Conservation (phyloP, 352 stramenopile species). For the Elongisporangium prolatum region DNA sequence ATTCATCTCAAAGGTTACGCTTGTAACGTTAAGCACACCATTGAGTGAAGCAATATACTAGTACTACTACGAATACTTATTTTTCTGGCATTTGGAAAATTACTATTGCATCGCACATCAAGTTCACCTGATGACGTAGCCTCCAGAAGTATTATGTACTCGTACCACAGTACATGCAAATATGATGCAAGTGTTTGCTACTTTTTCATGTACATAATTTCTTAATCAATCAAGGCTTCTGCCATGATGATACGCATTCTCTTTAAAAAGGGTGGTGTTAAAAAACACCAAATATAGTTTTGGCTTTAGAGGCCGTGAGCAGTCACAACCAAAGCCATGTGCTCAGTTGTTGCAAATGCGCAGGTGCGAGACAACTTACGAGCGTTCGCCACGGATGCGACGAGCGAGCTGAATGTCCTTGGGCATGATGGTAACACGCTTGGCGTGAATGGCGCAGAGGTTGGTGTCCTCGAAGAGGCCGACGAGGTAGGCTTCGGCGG, state of each 20-base stretch:
- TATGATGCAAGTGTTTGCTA: too few species aligned
- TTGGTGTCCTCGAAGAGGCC: constrained; percentile 90
- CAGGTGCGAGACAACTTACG: constrained; percentile 36
- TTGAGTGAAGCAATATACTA: background rate
- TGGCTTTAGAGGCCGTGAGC: constrained; percentile 9
- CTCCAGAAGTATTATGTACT: too few species aligned
- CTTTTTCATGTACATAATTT: too few species aligned
- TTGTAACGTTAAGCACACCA: constrained; percentile 12
- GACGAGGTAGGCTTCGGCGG: constrained; percentile 82
- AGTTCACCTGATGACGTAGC: too few species aligned
- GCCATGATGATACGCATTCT: constrained; percentile 14
- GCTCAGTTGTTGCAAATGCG: constrained; percentile 6
- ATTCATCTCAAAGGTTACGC: constrained; percentile 53
- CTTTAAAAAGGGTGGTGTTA: constrained; percentile 73
- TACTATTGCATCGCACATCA: too few species aligned
- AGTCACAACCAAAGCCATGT: constrained; percentile 2
- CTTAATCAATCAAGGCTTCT: too few species aligned
- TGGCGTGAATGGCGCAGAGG: constrained; percentile 92
- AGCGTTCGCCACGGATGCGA: constrained; percentile 88
- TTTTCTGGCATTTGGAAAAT: too few species aligned
- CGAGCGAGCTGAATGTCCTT: constrained; percentile 94
- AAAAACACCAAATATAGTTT: constrained; percentile 73
- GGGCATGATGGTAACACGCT: constrained; percentile 93
- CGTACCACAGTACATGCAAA: too few species aligned
- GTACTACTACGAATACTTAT: too few species aligned